These are phyloP conservation scores for Fusarium newnesense DNA, from an alignment of 2,329 filamentous ascomycete genomes.

Conservation along the genomic window DNA sequence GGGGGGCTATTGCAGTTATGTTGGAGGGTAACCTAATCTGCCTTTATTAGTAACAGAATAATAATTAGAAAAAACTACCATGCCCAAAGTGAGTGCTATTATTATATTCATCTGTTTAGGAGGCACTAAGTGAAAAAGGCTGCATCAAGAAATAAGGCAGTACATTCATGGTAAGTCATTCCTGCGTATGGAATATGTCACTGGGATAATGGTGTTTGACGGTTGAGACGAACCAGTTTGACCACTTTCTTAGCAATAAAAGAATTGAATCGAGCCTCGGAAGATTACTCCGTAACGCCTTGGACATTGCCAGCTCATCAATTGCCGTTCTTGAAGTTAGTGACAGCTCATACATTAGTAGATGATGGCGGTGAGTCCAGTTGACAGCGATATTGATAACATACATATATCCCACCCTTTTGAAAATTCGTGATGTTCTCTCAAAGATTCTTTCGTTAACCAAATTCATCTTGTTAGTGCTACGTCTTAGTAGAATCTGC, in stretches of 20 bases:
- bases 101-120: too few species aligned
- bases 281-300: not conserved
- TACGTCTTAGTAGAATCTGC: not conserved
- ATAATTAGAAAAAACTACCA: too few species aligned
- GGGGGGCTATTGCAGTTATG: not conserved
- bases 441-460: not conserved
- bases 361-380: constrained; percentile 22
- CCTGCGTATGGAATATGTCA: too few species aligned
- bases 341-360: constrained; percentile 25
- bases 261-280: not conserved
- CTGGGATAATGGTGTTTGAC: not conserved
- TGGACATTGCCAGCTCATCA: constrained; percentile 28
- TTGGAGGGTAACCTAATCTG: not conserved
- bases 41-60: too few species aligned
- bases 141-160: too few species aligned
- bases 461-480: not conserved
- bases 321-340: not conserved
- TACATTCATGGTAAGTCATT: not conserved
- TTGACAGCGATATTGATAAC: not conserved
- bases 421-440: not conserved
- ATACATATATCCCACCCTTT: not conserved
- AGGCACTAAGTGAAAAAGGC: not conserved
- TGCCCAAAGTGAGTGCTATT: too few species aligned
- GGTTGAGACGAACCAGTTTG: not conserved
- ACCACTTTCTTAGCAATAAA: not conserved